Percentiles rank a stretch among this genome's conserved stretches.
Evolutionary conservation across 805 yeast species (phyloP).

Genomic region (Hanseniaspora thailandica): DNA sequence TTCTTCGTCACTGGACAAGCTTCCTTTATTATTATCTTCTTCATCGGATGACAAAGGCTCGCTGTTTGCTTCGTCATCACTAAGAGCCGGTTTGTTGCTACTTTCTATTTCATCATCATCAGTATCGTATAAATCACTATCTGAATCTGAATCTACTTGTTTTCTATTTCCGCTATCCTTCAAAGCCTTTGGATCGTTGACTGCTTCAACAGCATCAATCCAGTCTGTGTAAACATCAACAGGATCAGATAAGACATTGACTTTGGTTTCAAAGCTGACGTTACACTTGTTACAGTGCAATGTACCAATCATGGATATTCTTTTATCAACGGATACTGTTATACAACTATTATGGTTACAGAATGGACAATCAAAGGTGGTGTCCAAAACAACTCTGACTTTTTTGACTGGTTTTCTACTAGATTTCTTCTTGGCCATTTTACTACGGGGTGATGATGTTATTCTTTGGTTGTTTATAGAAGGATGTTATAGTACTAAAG

Average conservation of each 20-base stretch:
- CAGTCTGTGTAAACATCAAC: constrained; percentile 93
- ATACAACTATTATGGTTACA: constrained; percentile 94
- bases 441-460: too few species aligned
- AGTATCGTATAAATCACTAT: constrained; percentile 29
- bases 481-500: too few species aligned
- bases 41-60: neutral
- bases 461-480: too few species aligned
- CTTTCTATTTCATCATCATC: constrained; percentile 23
- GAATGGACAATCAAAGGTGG: constrained; percentile 79
- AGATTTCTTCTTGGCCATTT: constrained; percentile 65
- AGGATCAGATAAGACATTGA: constrained; percentile 68
- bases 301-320: constrained; percentile 60
- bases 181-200: constrained; percentile 30
- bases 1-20: constrained; percentile 14
- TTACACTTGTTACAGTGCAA: constrained; percentile 88
- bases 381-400: constrained; percentile 66
- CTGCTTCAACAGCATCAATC: constrained; percentile 89
- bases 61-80: neutral
- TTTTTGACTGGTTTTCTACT: constrained; percentile 70
- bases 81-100: constrained; percentile 8
- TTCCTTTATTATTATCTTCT: constrained; percentile 15
- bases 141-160: constrained; percentile 18
- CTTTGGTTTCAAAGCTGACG: constrained; percentile 79
- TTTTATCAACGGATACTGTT: constrained; percentile 76
- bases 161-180: constrained; percentile 22